phyloP scores from a whole-genome alignment of 805 yeast genomes.

The Suhomyces pyralidae region DNA sequence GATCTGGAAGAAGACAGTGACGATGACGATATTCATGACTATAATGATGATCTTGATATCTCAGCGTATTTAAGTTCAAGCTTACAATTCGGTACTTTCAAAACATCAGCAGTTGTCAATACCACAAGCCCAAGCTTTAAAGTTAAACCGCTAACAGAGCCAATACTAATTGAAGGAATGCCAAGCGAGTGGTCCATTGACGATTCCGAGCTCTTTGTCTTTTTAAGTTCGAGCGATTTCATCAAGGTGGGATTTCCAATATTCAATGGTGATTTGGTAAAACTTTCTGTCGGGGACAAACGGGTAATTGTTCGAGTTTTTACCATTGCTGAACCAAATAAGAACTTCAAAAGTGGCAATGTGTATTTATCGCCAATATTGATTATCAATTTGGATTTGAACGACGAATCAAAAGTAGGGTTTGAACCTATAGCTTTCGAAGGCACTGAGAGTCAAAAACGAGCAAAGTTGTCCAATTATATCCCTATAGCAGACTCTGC shows the following conservation, averaged over 20 bases:
- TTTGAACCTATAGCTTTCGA: slow-evolving; percentile 16
- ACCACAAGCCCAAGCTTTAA: slow-evolving; percentile 12
- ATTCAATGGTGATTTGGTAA: slow-evolving; percentile 66
- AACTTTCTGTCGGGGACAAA: slow-evolving; percentile 18
- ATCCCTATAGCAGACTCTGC: slow-evolving; percentile 58
- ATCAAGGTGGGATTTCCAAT: slow-evolving; percentile 51
- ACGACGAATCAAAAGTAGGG: slow-evolving; percentile 16
- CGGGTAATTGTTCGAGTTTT: slow-evolving; percentile 41
- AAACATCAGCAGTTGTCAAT: not conserved
- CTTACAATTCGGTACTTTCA: slow-evolving; percentile 16
- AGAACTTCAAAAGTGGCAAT: slow-evolving; percentile 29
- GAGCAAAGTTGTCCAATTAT: slow-evolving; percentile 19
- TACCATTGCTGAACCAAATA: slow-evolving; percentile 65
- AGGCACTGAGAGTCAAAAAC: slow-evolving; percentile 9
- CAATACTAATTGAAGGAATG: slow-evolving; percentile 20
- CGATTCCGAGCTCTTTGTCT: slow-evolving; percentile 37
- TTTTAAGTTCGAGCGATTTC: slow-evolving; percentile 48
- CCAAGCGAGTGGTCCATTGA: slow-evolving; percentile 27
- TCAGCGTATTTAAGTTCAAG: slow-evolving; percentile 34
- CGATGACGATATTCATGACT: not conserved
- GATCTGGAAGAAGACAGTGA: slow-evolving; percentile 4
- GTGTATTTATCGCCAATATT: slow-evolving; percentile 65
- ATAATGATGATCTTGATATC: slow-evolving; percentile 18
- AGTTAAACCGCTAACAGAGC: slow-evolving; percentile 29
- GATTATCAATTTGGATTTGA: slow-evolving; percentile 45